Percentiles rank a stretch among this genome's conserved stretches.
Conservation (phyloP, 1,284 basidiomycete genomes). For the Melampsora americana region DNA sequence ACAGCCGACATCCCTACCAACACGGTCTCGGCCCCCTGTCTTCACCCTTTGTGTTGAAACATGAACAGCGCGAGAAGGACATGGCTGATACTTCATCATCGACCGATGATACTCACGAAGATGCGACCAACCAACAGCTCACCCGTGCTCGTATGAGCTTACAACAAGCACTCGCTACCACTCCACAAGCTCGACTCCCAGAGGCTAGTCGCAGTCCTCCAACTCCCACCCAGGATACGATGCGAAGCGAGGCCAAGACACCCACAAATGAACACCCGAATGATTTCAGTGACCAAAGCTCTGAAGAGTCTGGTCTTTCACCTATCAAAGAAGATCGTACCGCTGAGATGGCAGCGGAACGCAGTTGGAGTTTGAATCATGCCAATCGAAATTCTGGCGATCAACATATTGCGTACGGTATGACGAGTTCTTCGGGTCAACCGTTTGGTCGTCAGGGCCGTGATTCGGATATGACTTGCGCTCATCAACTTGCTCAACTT, state of each 20-base stretch:
- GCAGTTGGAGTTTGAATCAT: conserved; percentile 23
- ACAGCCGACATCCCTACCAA: no score
- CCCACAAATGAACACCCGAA: neutral
- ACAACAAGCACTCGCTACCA: conserved; percentile 34
- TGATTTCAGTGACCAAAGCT: neutral
- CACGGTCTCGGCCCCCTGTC: neutral
- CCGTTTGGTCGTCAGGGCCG: no score
- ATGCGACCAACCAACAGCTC: neutral
- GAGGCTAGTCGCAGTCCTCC: neutral
- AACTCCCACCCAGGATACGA: neutral
- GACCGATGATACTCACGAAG: neutral
- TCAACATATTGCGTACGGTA: no score
- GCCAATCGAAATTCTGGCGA: no score
- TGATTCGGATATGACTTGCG: neutral
- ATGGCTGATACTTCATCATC: conserved; percentile 3
- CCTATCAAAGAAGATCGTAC: conserved; percentile 42
- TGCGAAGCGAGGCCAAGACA: conserved; percentile 12
- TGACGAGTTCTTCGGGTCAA: no score
- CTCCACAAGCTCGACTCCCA: conserved; percentile 24
- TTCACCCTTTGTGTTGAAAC: neutral
- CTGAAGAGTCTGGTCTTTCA: conserved; percentile 27
- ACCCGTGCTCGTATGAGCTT: conserved; percentile 23
- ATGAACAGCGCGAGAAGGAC: neutral
- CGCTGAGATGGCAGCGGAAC: conserved; percentile 41
- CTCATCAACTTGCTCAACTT: conserved; percentile 3